Evolutionary conservation across 805 yeast genomes (phyloP), one percentile per base, ranked within the genome.

Genomic region (Cyberlindnera galapagoensis): DNA sequence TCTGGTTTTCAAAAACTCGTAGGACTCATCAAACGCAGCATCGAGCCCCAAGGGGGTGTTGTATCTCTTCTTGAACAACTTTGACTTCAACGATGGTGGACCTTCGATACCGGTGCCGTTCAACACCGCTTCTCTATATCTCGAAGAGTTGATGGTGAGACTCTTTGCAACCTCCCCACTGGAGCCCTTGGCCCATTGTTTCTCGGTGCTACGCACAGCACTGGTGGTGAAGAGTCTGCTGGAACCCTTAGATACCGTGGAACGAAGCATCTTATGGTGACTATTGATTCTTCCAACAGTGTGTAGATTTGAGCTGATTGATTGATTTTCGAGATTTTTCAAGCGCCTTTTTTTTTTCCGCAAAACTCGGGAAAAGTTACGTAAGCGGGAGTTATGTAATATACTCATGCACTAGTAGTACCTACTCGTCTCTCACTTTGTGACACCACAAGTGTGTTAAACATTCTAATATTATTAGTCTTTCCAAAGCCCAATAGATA

Each of bases 21-120:
- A 74, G 7, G 95, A 84, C 27, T 68, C 53, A 34, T 79, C 74
- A 56, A 84, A 87, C 1, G 84, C 80, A 21, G 77, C 82, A 40
- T 80, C 74, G 26, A 87, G 65, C 3, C 77, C 80, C 26, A 55
- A 60, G 9, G 95, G 95, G 3, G 90, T 65, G 33, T 63, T 66
- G 59, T 87, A 86, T 38, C 73, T 63, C 22, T 55, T 39, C 50
- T 68, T 67, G 40, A 59, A 65, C 26, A 59, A 48, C 28, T 60
- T 52, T 32, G 63, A 58, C 36, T 59, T 64, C 17, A 76, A 47
- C 12, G 80, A 67, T 9, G 62, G 64, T 8, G 85, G 84, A 3
- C 83, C 83, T 18, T 42, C 38, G 7, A 39, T 31, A 9, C 60
- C 43, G 11, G 50, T 49, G 9, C 67, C 68, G 18, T 57, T 43